phyloP scores from a whole-genome alignment of 2,329 filamentous ascomycete genomes.

The Venturiaceae sp. region DNA sequence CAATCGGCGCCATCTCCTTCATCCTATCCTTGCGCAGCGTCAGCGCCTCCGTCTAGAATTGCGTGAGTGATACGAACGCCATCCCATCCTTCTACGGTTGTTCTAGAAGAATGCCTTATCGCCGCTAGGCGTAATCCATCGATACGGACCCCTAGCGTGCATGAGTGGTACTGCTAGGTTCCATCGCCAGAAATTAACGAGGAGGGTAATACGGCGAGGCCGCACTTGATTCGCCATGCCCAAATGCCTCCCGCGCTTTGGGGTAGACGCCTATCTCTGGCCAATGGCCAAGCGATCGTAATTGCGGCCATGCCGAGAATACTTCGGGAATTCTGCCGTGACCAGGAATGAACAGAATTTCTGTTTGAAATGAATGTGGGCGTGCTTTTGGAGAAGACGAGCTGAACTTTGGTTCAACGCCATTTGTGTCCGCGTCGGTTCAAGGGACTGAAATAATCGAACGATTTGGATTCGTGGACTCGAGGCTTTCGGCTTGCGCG shows the following conservation, averaged over 20 bases:
- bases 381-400: too few species aligned
- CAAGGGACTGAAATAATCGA: too few species aligned
- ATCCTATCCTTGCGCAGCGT: too few species aligned
- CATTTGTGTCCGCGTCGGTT: too few species aligned
- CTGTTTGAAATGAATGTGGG: not conserved
- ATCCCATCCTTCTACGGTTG: not conserved
- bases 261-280: not conserved
- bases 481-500: not conserved
- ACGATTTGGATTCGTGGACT: too few species aligned
- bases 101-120: conserved; percentile 2
- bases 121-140: not conserved
- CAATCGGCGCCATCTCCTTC: too few species aligned
- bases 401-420: too few species aligned
- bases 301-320: not conserved
- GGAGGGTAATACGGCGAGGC: too few species aligned
- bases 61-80: too few species aligned
- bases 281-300: not conserved
- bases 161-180: too few species aligned
- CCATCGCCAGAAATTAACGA: too few species aligned
- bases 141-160: not conserved
- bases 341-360: not conserved
- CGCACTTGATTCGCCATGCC: not conserved
- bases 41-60: too few species aligned
- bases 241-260: not conserved
- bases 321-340: not conserved